Evolutionary conservation across 2,329 filamentous ascomycete genomes (phyloP).

Genomic region (Neospermospora avenae): DNA sequence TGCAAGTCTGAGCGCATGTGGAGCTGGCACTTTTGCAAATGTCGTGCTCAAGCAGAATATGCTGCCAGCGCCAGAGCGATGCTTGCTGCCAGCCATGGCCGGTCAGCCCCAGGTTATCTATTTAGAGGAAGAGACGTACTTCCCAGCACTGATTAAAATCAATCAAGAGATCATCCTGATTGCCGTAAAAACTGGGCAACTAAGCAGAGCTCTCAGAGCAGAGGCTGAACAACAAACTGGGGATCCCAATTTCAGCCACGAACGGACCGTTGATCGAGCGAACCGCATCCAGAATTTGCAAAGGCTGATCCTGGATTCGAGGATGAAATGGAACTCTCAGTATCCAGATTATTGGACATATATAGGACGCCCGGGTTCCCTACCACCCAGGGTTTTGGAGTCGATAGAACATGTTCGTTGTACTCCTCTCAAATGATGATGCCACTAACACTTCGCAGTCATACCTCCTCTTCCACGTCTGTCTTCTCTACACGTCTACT

Average conservation of each 20-base stretch:
- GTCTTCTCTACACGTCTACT: slow-evolving; percentile 50
- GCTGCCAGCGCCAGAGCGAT: slow-evolving; percentile 39
- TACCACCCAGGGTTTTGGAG: slow-evolving; percentile 16
- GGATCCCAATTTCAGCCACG: background rate
- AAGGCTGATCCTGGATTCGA: slow-evolving; percentile 35
- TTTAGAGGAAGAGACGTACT: slow-evolving; percentile 37
- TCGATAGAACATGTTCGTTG: slow-evolving; percentile 43
- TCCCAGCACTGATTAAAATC: slow-evolving; percentile 21
- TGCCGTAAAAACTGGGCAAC: slow-evolving; percentile 22
- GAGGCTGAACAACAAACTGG: slow-evolving; percentile 11
- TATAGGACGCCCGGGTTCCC: background rate
- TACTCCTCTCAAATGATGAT: background rate
- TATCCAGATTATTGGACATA: slow-evolving; percentile 12
- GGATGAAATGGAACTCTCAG: slow-evolving; percentile 6
- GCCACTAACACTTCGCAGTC: slow-evolving; percentile 30
- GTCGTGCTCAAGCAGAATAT: slow-evolving; percentile 44
- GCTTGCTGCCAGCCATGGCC: slow-evolving; percentile 11
- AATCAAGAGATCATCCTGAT: slow-evolving; percentile 28
- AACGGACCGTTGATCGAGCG: slow-evolving; percentile 14
- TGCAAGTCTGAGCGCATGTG: slow-evolving; percentile 49
- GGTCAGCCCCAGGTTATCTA: slow-evolving; percentile 33
- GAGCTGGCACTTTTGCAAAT: slow-evolving; percentile 48
- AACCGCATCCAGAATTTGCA: slow-evolving; percentile 39
- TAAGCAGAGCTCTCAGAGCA: slow-evolving; percentile 21
- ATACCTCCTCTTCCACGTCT: slow-evolving; percentile 46